phyloP scores from a whole-genome alignment of 768 basidiomycete species.

The Boletus huronensis region DNA sequence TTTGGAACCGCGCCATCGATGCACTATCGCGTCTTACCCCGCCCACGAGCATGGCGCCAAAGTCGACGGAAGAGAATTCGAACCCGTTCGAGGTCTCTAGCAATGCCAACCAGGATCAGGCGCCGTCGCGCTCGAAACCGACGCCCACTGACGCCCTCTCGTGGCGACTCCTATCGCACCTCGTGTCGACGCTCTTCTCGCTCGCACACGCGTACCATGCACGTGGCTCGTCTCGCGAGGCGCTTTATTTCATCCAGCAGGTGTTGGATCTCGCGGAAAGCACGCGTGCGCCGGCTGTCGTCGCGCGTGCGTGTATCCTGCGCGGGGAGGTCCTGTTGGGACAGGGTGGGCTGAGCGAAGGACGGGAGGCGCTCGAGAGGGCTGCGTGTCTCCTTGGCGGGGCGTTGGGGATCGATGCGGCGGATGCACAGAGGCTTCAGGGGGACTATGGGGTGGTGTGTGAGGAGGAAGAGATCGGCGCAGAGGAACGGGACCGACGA shows the following conservation, averaged over 20 bases:
- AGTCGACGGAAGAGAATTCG: conserved; percentile 30
- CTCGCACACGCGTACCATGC: conserved; percentile 61
- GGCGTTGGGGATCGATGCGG: conserved; percentile 53
- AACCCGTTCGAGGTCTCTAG: conserved; percentile 57
- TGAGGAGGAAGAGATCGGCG: conserved; percentile 29
- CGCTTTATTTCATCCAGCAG: conserved; percentile 79
- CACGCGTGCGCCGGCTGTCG: conserved; percentile 61
- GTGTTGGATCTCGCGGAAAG: conserved; percentile 69
- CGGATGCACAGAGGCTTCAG: conserved; percentile 52
- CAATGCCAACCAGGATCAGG: conserved; percentile 32
- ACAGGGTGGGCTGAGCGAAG: conserved; percentile 56
- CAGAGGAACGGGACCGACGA: conserved; percentile 22
- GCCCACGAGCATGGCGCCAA: conserved; percentile 22
- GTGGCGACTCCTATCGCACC: conserved; percentile 73
- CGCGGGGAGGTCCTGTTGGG: conserved; percentile 70
- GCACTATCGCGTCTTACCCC: conserved; percentile 58
- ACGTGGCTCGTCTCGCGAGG: conserved; percentile 81
- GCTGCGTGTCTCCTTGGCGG: conserved; percentile 47
- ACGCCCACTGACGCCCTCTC: conserved; percentile 53
- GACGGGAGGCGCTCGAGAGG: conserved; percentile 48
- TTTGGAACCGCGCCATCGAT: conserved; percentile 80
- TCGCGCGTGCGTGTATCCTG: conserved; percentile 61
- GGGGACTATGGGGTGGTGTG: conserved; percentile 44
- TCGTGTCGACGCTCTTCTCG: conserved; percentile 63
- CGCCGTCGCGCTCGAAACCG: conserved; percentile 9